A percentile compares a stretch with the other conserved stretches of the same genome.
phyloP scores from a whole-genome alignment of 306 rosid species.

The Prosopis cineraria region DNA sequence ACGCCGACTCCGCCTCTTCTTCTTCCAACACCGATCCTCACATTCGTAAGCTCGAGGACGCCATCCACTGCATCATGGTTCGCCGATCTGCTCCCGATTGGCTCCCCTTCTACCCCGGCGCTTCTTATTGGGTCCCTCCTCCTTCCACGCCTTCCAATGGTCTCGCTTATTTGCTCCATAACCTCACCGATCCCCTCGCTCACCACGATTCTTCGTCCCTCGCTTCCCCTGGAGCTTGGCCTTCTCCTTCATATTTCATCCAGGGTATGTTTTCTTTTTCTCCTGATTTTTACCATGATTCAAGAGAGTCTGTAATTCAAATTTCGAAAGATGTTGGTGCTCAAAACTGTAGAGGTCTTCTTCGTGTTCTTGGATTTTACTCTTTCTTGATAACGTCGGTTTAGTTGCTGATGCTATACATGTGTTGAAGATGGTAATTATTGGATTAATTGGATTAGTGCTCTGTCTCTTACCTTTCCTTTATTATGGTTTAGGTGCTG shows the following conservation, averaged over 20 bases:
- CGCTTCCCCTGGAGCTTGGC: conserved; percentile 55
- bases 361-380: not conserved
- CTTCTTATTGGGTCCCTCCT: conserved; percentile 71
- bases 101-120: conserved; percentile 62
- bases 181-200: conserved; percentile 52
- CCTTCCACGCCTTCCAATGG: conserved; percentile 49
- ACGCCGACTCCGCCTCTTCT: conserved; percentile 34
- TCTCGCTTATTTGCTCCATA: conserved; percentile 48
- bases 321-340: not conserved
- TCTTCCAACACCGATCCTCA: conserved; percentile 52
- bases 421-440: not conserved
- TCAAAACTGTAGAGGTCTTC: not conserved
- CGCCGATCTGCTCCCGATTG: conserved; percentile 68
- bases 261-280: conserved; percentile 46
- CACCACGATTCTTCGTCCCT: conserved; percentile 52
- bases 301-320: not conserved
- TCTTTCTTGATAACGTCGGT: not conserved
- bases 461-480: not conserved
- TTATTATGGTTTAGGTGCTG: conserved; percentile 36
- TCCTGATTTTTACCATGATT: no score
- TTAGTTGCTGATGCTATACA: not conserved
- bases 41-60: conserved; percentile 64
- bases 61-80: conserved; percentile 64
- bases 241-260: conserved; percentile 54
- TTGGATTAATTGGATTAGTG: not conserved